Evolutionary conservation across 2,329 filamentous ascomycete genomes (phyloP).

Genomic region (Trichoderma koningiopsis): DNA sequence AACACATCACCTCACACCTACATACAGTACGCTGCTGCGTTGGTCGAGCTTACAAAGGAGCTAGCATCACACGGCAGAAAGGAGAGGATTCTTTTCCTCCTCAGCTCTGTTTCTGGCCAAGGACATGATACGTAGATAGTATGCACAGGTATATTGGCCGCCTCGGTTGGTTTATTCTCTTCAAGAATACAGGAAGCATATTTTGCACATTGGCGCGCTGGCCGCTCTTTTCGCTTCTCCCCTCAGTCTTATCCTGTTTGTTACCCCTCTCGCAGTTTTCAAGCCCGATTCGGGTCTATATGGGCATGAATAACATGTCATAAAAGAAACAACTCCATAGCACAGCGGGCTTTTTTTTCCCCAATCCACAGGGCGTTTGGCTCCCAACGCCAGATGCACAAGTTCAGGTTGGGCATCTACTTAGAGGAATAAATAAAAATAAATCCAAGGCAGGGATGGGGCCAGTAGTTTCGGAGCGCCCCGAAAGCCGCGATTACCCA

Average conservation of each 20-base stretch:
- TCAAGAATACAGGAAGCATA: background rate
- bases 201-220: background rate
- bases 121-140: background rate
- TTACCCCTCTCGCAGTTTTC: background rate
- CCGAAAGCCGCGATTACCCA: constrained; percentile 23
- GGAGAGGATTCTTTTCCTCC: background rate
- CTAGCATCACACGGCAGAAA: background rate
- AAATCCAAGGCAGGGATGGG: background rate
- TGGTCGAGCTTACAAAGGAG: constrained; percentile 3
- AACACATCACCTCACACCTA: constrained; percentile 20
- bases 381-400: constrained; percentile 7
- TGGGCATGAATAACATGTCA: constrained; percentile 5
- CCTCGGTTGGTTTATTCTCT: background rate
- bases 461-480: constrained; percentile 14
- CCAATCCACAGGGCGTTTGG: background rate
- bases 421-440: background rate
- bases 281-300: background rate
- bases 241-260: background rate
- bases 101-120: constrained; percentile 7
- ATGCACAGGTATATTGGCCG: background rate
- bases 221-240: background rate
- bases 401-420: constrained; percentile 16
- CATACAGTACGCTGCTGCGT: background rate
- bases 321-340: background rate
- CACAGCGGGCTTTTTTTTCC: background rate